phyloP scores from a whole-genome alignment of 2,329 filamentous ascomycete genomes.

The Catunica adiposa region DNA sequence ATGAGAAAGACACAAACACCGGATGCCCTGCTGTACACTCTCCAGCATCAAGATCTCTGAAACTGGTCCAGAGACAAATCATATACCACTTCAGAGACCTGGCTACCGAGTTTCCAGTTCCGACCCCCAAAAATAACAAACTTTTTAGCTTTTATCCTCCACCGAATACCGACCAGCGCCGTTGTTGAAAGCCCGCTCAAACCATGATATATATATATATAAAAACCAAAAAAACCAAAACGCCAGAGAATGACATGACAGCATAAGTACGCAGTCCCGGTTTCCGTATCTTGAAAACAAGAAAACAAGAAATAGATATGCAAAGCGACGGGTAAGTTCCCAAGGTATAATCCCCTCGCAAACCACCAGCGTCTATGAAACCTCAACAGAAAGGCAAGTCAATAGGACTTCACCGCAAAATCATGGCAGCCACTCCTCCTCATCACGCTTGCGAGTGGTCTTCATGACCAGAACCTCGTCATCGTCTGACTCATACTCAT shows the following conservation, averaged over 20 bases:
- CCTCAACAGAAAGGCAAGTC: no score
- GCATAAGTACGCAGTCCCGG: background rate
- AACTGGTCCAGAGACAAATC: no score
- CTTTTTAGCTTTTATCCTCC: slow-evolving; percentile 13
- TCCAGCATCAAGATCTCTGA: no score
- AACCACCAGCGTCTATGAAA: no score
- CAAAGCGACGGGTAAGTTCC: background rate
- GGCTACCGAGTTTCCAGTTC: no score
- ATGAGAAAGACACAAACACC: no score
- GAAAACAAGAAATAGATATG: slow-evolving; percentile 4
- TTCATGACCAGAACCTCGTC: slow-evolving; percentile 42
- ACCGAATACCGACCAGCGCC: slow-evolving; percentile 10
- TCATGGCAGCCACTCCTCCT: slow-evolving; percentile 43
- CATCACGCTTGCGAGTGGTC: slow-evolving; percentile 34
- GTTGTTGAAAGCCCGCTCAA: slow-evolving; percentile 6
- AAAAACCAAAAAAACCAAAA: slow-evolving; percentile 2
- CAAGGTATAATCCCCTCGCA: background rate
- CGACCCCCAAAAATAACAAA: slow-evolving; percentile 2
- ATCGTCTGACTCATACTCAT: slow-evolving; percentile 26
- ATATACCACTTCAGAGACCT: no score
- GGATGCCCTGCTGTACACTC: no score
- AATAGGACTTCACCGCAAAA: background rate
- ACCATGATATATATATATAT: slow-evolving; percentile 2
- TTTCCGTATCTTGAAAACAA: background rate
- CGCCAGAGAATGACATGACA: background rate